Evolutionary conservation across 768 basidiomycete genomes (phyloP), one percentile per base, ranked within the genome.

Genomic region (Kwoniella pini): DNA sequence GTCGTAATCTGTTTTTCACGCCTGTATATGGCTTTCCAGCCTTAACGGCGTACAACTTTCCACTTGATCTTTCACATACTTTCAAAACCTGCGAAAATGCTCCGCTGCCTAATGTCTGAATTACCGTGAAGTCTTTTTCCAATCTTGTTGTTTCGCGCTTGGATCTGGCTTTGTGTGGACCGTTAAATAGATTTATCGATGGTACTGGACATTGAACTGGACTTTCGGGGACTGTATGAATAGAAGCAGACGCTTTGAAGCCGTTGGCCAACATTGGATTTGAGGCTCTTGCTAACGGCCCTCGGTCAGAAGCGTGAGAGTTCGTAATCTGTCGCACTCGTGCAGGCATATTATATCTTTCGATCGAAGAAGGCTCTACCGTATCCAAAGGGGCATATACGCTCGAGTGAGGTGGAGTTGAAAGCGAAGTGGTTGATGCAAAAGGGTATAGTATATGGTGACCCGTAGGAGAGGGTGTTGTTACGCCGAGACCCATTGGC

Each of bases 71-170:
- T 22, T 80, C 78, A 30, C 65, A 53, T 39, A 83, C 82, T 80
- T 91, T 90, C 74, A 91, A 88, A 19, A 92, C 95, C 71, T 88
- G 88, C 24, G 93, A 93, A 79, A 97, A 98, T 74, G 91, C 91
- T 13, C 95, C 95, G 52, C 87, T 87, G 4, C 95, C 95, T 11
- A 97, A 82, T 70, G 87, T 85, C 57, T 89, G 88, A 40, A 91
- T 80, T 69, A 90, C 85, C 9, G 85, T 81, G 74, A 93, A 97
- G 43, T 90, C 86, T 62, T 83, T 85, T 72, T 90, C 88, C 62
- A 95, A 92, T 27, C 67, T 22, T 7, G 59, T 54, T n/a, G 27
- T 30, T 11, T 24, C 26, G 4, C 28, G 27, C 22, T 28, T 40
- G 45, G 15, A 12, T 7, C n/a, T 53, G 39, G 19, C 9, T 13